Evolutionary conservation across 306 rosid genomes (phyloP).

Genomic region (Psophocarpus tetragonolobus): DNA sequence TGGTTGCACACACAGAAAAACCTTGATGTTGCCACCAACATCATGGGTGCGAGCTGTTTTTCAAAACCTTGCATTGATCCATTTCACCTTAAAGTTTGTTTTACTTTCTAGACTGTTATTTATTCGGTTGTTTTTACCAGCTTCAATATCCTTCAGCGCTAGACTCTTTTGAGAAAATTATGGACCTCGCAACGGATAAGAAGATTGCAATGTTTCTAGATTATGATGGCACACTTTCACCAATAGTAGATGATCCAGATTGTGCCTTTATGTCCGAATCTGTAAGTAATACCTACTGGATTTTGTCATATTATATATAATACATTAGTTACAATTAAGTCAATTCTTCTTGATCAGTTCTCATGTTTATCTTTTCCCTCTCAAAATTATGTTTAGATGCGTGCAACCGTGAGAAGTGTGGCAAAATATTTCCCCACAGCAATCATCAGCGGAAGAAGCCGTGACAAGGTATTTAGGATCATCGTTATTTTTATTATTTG

Average conservation of each 20-base stretch:
- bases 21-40: not conserved
- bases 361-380: not conserved
- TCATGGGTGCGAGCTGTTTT: not conserved
- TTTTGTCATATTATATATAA: not conserved
- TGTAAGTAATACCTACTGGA: constrained; percentile 47
- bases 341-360: not conserved
- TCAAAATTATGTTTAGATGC: constrained; percentile 62
- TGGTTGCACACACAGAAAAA: not conserved
- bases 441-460: constrained; percentile 88
- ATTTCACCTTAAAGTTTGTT: not conserved
- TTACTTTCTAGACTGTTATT: not conserved
- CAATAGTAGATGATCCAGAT: constrained; percentile 93
- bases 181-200: constrained; percentile 58
- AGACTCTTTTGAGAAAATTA: constrained; percentile 54
- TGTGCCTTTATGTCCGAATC: constrained; percentile 70
- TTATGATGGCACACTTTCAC: constrained; percentile 95
- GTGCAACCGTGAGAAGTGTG: constrained; percentile 60
- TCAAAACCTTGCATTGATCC: not conserved
- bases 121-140: constrained; percentile 41
- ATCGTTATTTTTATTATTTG: not conserved
- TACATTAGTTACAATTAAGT: not conserved
- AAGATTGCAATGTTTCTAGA: constrained; percentile 83
- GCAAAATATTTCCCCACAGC: constrained; percentile 80
- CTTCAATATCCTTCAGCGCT: constrained; percentile 85
- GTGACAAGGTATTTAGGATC: constrained; percentile 63